Evolutionary conservation across 768 basidiomycete species (phyloP).

Genomic region (Xerocomellus amylosporus): DNA sequence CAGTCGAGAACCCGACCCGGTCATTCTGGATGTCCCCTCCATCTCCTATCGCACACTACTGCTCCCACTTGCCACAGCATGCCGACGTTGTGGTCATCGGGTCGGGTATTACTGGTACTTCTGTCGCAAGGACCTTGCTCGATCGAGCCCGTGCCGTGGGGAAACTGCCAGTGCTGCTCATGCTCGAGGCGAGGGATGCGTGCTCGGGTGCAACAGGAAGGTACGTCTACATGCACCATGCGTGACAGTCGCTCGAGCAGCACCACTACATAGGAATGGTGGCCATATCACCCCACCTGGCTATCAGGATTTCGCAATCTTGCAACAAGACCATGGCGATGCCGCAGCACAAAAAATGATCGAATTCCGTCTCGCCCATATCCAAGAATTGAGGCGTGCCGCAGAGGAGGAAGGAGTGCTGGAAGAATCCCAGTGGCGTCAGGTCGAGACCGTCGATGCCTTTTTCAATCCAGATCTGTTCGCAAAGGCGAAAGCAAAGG

Average conservation of each 20-base stretch:
- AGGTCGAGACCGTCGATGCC: constrained; percentile 58
- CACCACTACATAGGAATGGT: constrained; percentile 49
- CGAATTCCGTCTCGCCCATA: constrained; percentile 60
- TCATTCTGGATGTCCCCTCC: constrained; percentile 65
- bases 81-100: constrained; percentile 73
- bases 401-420: constrained; percentile 55
- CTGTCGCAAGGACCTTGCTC: constrained; percentile 55
- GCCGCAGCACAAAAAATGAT: constrained; percentile 50
- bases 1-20: constrained; percentile 48
- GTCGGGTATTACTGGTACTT: constrained; percentile 72
- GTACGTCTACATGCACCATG: constrained; percentile 37
- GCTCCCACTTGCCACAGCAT: constrained; percentile 31
- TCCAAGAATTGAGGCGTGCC: constrained; percentile 44
- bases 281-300: constrained; percentile 63
- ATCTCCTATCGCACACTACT: constrained; percentile 45
- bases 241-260: neutral
- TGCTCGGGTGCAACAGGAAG: constrained; percentile 76
- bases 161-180: constrained; percentile 47
- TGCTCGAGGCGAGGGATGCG: constrained; percentile 78
- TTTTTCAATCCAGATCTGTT: constrained; percentile 45
- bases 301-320: constrained; percentile 53
- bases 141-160: constrained; percentile 29
- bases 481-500: constrained; percentile 38
- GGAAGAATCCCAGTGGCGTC: constrained; percentile 53
- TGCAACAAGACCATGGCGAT: constrained; percentile 47